Percentiles rank a stretch among this genome's conserved stretches.
Evolutionary conservation across 1,284 basidiomycete genomes (phyloP).

Genomic region (Leccinum subrobustum): DNA sequence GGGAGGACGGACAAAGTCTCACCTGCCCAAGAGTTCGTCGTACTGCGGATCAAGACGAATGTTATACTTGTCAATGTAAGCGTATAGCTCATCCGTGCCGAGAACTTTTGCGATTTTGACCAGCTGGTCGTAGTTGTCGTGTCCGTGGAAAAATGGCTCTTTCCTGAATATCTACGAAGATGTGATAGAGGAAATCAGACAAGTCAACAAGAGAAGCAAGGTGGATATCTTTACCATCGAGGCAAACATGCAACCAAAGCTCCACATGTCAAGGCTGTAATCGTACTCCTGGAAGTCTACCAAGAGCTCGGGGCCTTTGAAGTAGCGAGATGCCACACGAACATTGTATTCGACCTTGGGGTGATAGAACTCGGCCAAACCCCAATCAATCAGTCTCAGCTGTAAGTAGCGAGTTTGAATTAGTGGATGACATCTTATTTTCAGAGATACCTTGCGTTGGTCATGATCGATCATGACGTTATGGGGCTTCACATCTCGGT

Average conservation of each 20-base stretch:
- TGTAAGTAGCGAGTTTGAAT: conserved; percentile 35
- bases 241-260: conserved; percentile 97
- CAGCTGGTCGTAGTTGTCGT: conserved; percentile 98
- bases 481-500: conserved; percentile 98
- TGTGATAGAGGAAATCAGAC: conserved; percentile 6
- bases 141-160: conserved; percentile 99
- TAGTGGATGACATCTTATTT: not conserved
- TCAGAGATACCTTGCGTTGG: conserved; percentile 74
- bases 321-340: conserved; percentile 95
- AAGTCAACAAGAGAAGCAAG: not conserved
- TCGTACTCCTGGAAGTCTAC: conserved; percentile 99
- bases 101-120: conserved; percentile 98
- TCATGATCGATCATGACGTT: conserved; percentile 99
- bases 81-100: conserved; percentile 93
- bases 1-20: not conserved
- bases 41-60: conserved; percentile 91
- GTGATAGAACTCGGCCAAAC: conserved; percentile 98
- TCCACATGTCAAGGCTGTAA: conserved; percentile 98
- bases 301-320: conserved; percentile 96
- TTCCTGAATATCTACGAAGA: conserved; percentile 90
- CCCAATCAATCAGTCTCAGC: conserved; percentile 98
- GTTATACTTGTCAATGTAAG: conserved; percentile 90
- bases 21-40: conserved; percentile 86
- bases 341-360: conserved; percentile 98
- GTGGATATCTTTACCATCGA: conserved; percentile 73